Base-by-base conservation (phyloP, 176 grass and related monocot species). In the Alopecurus myosuroides region DNA sequence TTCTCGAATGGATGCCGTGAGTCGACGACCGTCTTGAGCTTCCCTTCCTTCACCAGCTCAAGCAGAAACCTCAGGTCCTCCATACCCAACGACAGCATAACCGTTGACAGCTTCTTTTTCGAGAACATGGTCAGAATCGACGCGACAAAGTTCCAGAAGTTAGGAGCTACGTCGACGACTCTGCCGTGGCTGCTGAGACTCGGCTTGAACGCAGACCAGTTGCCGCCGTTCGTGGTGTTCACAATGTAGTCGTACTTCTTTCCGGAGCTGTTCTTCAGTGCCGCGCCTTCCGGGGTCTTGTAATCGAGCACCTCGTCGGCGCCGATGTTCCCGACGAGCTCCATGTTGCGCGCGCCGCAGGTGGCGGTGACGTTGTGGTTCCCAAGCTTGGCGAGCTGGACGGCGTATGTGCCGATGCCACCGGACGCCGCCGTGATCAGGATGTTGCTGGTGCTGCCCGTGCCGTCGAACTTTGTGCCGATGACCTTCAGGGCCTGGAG, bases 401-500 rank as follows among this genome's bases (percentile, higher is more conserved):
- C 69, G 1, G 40, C 69, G 6, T 72, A 72, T 0, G 40, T 17
- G 5, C 69, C 69, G 69, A 72, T 29, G 13, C 69, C 69, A 9
- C 69, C 69, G 25, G 69, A 72, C 8, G 1, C 69, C 7, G 40
- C 69, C 1, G 69, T 72, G 69, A 72, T 46, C 39, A 72, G 40
- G 69, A 72, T 45, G 69, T 72, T 72, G n/a, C 40, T 28, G 39
- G 40, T 13, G 3, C 40, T 72, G 12, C 69, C 40, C 13, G 40
- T 72, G 3, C 13, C 40, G 7, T 72, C 40, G 3, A 72, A 46
- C 23, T 72, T 72, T 0, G 40, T 72, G 22, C 90, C 86, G 2
- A 81, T 81, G 30, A 55, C 7, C 61, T 52, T 73, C 5, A 92
- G 71, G 2, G 86, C 82, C 61, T 88, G 85, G 15, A 74, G 78